phyloP scores from a whole-genome alignment of 768 basidiomycete species.

The Pluteus cervinus region DNA sequence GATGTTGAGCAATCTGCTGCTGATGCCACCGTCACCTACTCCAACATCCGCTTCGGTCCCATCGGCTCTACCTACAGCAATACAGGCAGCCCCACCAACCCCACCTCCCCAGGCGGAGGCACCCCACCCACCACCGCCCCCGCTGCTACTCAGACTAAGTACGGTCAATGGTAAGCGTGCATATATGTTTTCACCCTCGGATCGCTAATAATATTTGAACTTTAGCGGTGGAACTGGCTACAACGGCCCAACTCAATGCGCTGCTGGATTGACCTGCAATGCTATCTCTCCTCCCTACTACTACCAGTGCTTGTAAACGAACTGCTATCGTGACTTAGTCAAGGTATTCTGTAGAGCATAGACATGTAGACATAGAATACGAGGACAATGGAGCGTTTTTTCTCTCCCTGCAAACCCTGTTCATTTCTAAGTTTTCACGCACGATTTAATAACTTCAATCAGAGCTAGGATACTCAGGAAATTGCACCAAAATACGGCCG shows the following conservation, averaged over 20 bases:
- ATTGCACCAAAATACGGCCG: no score
- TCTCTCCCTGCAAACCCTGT: no score
- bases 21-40: constrained; percentile 7
- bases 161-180: constrained; percentile 29
- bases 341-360: no score
- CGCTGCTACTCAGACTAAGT: constrained; percentile 26
- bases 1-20: constrained; percentile 31
- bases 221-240: constrained; percentile 23
- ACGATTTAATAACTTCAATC: no score
- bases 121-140: constrained; percentile 17
- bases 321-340: no score
- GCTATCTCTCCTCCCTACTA: constrained; percentile 9
- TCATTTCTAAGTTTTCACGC: no score
- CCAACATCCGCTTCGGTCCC: constrained; percentile 8
- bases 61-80: constrained; percentile 8
- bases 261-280: constrained; percentile 10
- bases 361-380: no score
- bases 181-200: background rate
- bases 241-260: constrained; percentile 12
- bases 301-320: constrained; percentile 15
- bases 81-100: no score
- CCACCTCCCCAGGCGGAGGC: constrained; percentile 10
- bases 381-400: no score
- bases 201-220: background rate
- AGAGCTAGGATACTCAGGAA: no score